Conservation (phyloP, 345 rosid species). For the Populus euphratica region DNA sequence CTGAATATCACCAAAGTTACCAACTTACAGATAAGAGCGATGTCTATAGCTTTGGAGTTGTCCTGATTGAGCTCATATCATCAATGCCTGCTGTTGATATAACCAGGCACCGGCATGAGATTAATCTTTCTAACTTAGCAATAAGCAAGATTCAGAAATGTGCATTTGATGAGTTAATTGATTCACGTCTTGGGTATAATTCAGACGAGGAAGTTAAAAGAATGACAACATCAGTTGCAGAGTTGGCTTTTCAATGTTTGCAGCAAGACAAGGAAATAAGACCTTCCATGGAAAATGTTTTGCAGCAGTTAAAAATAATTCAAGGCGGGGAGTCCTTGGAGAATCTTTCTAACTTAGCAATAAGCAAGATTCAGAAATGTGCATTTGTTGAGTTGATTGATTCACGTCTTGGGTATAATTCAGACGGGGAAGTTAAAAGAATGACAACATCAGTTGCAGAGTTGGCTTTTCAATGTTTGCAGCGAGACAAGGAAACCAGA, state of each 20-base stretch:
- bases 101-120: slow-evolving; percentile 12
- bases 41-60: slow-evolving; percentile 26
- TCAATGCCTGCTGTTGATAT: slow-evolving; percentile 20
- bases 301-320: slow-evolving; percentile 11
- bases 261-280: slow-evolving; percentile 20
- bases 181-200: slow-evolving; percentile 3
- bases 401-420: neutral
- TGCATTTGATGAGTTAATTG: slow-evolving; percentile 17
- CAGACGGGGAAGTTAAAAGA: slow-evolving; percentile 13
- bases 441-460: slow-evolving; percentile 10
- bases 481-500: slow-evolving; percentile 16
- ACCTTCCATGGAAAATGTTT: slow-evolving; percentile 18
- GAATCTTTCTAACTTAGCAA: slow-evolving; percentile 3
- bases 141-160: slow-evolving; percentile 7
- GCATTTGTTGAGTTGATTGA: slow-evolving; percentile 19
- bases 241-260: slow-evolving; percentile 19
- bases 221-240: slow-evolving; percentile 11
- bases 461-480: slow-evolving; percentile 19
- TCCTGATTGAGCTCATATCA: slow-evolving; percentile 20
- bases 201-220: slow-evolving; percentile 13
- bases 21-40: slow-evolving; percentile 25
- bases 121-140: slow-evolving; percentile 9
- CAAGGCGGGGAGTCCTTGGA: slow-evolving; percentile 18
- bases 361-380: slow-evolving; percentile 7
- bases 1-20: slow-evolving; percentile 17